These are phyloP conservation scores for Penicillium sp. DNA, from an alignment of 2,329 filamentous ascomycete species.

Conservation along the genomic window DNA sequence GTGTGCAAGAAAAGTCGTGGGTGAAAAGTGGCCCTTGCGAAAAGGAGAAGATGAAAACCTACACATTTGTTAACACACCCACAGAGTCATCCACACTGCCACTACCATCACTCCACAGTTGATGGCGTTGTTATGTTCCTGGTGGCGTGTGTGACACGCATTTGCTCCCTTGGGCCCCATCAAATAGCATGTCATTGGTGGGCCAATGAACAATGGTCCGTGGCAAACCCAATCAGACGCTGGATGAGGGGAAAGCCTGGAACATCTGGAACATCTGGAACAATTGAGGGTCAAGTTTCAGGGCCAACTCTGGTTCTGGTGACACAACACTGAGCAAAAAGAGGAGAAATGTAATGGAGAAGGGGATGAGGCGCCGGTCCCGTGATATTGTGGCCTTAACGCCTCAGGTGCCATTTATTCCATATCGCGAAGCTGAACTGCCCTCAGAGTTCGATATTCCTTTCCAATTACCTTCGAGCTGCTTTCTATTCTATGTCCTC, in stretches of 20 bases:
- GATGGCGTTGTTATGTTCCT: conserved; percentile 1
- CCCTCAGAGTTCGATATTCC: too few relatives aligned
- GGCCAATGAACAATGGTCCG: neutral
- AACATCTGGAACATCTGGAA: conserved; percentile 16
- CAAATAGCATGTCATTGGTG: conserved; percentile 17
- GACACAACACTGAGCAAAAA: neutral
- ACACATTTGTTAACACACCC: conserved; percentile 6
- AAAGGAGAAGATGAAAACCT: neutral
- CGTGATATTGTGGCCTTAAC: too few relatives aligned
- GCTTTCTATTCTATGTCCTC: too few relatives aligned
- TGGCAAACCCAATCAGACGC: conserved; percentile 14
- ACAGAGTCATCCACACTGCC: neutral
- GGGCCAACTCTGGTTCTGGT: conserved; percentile 6
- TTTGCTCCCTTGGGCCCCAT: conserved; percentile 11
- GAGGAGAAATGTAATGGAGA: neutral
- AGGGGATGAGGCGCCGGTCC: neutral
- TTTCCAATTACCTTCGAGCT: too few relatives aligned
- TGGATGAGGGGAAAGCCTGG: conserved; percentile 10
- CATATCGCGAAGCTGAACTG: too few relatives aligned
- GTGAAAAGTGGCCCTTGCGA: conserved; percentile 3
- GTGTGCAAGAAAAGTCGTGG: neutral
- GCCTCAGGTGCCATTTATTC: too few relatives aligned
- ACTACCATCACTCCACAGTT: neutral
- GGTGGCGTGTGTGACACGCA: conserved; percentile 15
- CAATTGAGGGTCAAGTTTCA: neutral